Conservation (phyloP, 306 rosid species). For the Styphnolobium japonicum region DNA sequence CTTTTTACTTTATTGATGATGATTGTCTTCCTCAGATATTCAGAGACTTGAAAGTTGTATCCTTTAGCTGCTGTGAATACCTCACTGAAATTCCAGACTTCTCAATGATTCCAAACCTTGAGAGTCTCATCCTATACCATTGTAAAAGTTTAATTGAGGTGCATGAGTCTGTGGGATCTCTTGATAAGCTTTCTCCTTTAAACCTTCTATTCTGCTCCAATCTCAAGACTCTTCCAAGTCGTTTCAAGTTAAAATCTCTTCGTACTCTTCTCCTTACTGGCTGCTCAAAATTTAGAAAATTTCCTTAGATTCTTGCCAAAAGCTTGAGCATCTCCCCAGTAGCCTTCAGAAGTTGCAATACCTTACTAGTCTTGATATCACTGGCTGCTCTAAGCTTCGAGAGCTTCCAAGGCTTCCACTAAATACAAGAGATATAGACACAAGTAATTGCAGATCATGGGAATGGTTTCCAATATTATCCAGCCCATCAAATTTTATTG, state of each 20-base stretch:
- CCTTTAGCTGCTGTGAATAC: not conserved
- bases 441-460: constrained; percentile 1
- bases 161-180: constrained; percentile 11
- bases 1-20: not conserved
- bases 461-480: not conserved
- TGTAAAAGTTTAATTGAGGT: not conserved
- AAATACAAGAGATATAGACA: not conserved
- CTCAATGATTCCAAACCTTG: not conserved
- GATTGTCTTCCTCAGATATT: not conserved
- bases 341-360: constrained; percentile 16
- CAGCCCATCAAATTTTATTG: not conserved
- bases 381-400: not conserved
- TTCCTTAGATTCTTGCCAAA: constrained; percentile 17
- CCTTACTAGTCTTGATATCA: not conserved
- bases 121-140: not conserved
- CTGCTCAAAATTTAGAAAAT: not conserved
- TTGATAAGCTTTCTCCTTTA: constrained; percentile 4
- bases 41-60: not conserved
- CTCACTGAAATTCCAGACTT: constrained; percentile 7
- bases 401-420: not conserved
- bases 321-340: constrained; percentile 1
- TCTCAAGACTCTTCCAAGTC: constrained; percentile 3
- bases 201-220: not conserved
- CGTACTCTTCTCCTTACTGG: not conserved
- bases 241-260: not conserved